Evolutionary conservation across 352 stramenopile genomes (phyloP).

Genomic region (Lagenidium giganteum): DNA sequence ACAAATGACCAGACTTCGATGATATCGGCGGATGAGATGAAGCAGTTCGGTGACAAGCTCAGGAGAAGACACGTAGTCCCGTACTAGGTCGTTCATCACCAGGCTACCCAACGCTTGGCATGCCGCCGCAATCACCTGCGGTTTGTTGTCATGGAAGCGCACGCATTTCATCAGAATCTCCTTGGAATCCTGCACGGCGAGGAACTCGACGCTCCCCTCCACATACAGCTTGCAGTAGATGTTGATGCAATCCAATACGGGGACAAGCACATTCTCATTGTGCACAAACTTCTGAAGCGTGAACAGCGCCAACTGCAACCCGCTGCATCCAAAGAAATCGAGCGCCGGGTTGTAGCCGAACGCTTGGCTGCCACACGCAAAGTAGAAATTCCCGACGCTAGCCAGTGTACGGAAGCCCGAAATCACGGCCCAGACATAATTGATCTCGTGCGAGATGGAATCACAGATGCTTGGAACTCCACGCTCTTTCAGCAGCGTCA

Average conservation of each 20-base stretch:
- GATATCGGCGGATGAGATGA: conserved; percentile 49
- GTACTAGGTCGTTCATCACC: conserved; percentile 74
- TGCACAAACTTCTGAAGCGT: conserved; percentile 71
- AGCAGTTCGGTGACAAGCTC: conserved; percentile 50
- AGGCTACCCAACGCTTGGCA: conserved; percentile 62
- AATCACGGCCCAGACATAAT: conserved; percentile 65
- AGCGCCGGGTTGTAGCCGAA: conserved; percentile 65
- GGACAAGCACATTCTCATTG: conserved; percentile 56
- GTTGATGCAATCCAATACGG: conserved; percentile 57
- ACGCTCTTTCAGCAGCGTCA: conserved; percentile 53
- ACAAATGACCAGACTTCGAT: conserved; percentile 40
- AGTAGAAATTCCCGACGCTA: conserved; percentile 73
- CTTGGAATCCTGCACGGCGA: conserved; percentile 40
- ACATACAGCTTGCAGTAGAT: conserved; percentile 75
- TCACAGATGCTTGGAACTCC: conserved; percentile 64
- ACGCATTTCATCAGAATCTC: conserved; percentile 72
- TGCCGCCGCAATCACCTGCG: conserved; percentile 52
- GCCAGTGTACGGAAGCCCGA: conserved; percentile 67
- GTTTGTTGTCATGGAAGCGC: conserved; percentile 76
- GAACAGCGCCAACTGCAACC: conserved; percentile 66
- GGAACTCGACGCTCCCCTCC: conserved; percentile 57
- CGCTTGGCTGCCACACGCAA: conserved; percentile 51
- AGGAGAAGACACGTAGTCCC: conserved; percentile 47
- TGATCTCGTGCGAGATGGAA: conserved; percentile 70
- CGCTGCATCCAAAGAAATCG: conserved; percentile 60